Conservation (phyloP, 257 asterid genomes). For the Galeopsis tetrahit region DNA sequence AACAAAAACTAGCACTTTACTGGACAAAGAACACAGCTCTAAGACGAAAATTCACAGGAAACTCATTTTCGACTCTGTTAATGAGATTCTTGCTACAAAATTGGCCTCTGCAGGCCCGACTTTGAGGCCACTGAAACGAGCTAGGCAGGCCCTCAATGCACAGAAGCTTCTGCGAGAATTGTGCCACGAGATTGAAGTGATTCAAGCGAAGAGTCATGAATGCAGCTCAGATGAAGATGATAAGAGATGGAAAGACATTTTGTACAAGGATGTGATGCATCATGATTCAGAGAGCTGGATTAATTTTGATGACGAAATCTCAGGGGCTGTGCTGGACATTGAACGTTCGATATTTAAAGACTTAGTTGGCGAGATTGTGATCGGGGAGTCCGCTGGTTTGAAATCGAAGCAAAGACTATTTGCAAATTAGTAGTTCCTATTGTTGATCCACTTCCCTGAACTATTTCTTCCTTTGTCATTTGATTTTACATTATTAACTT, state of each 20-base stretch:
- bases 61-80: conserved; percentile 71
- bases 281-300: conserved; percentile 63
- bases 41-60: conserved; percentile 60
- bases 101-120: conserved; percentile 43
- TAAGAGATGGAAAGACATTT: conserved; percentile 58
- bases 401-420: conserved; percentile 55
- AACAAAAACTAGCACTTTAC: conserved; percentile 59
- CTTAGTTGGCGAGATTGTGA: conserved; percentile 77
- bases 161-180: conserved; percentile 79
- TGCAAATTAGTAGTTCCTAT: conserved; percentile 33
- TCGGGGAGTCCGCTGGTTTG: conserved; percentile 63
- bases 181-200: conserved; percentile 72
- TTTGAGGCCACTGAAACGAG: conserved; percentile 42
- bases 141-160: conserved; percentile 53
- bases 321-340: conserved; percentile 75
- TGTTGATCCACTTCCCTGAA: not conserved
- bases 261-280: conserved; percentile 62
- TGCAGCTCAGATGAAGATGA: conserved; percentile 57
- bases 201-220: conserved; percentile 45
- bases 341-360: conserved; percentile 89
- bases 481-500: not conserved
- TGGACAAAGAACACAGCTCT: conserved; percentile 36
- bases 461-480: not conserved
- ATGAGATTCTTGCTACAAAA: conserved; percentile 76
- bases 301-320: conserved; percentile 49